These are phyloP conservation scores for Erodium maritimum DNA, from an alignment of 345 rosid genomes.

Conservation along the genomic window DNA sequence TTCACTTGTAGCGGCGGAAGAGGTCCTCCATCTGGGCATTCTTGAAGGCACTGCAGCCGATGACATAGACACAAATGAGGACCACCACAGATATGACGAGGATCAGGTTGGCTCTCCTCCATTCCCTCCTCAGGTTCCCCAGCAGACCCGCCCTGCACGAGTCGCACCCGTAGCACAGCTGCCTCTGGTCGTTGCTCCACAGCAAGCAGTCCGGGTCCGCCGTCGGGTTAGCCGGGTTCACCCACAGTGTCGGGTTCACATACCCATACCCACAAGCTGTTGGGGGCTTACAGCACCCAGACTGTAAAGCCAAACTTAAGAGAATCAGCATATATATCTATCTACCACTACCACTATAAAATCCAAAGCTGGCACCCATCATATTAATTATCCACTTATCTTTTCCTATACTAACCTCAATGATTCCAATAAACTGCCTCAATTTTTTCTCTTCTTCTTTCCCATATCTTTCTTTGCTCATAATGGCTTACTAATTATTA, in stretches of 20 bases:
- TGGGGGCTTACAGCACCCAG: slow-evolving; percentile 93
- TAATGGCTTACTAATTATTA: no score
- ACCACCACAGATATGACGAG: slow-evolving; percentile 59
- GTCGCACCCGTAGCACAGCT: slow-evolving; percentile 72
- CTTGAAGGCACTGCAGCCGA: slow-evolving; percentile 73
- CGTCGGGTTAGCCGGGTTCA: slow-evolving; percentile 46
- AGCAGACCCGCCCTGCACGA: slow-evolving; percentile 80
- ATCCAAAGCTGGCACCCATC: slow-evolving; percentile 23
- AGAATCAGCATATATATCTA: background rate
- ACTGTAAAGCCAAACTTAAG: slow-evolving; percentile 21
- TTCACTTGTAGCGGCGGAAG: slow-evolving; percentile 47
- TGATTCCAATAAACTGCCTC: no score
- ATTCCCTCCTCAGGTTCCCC: slow-evolving; percentile 70
- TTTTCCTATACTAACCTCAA: no score
- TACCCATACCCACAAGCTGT: slow-evolving; percentile 58
- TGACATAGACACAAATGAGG: slow-evolving; percentile 65
- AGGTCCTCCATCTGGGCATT: slow-evolving; percentile 79
- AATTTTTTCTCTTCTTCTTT: no score
- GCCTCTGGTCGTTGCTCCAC: slow-evolving; percentile 76
- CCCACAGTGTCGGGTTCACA: slow-evolving; percentile 65
- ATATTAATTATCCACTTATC: background rate
- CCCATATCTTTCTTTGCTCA: no score
- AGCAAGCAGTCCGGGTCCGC: slow-evolving; percentile 64
- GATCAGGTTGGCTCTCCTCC: slow-evolving; percentile 68
- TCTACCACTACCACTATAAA: no score